Evolutionary conservation across 164 flowering plant species (phyloP).

Genomic region (Buxus sempervirens): DNA sequence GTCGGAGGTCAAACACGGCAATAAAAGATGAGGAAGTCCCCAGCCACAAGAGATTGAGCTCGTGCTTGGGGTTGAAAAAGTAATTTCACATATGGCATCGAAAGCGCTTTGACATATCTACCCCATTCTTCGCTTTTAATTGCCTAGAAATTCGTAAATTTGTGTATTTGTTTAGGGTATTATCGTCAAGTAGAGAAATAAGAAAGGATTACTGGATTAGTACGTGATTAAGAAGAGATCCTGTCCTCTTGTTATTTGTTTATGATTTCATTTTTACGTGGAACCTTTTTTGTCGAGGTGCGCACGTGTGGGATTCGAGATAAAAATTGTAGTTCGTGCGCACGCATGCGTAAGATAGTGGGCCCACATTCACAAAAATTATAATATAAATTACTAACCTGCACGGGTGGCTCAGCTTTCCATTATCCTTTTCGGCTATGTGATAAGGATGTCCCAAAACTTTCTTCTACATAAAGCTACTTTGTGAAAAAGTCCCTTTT

Average conservation of each 20-base stretch:
- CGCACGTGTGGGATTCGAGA: slow-evolving; percentile 48
- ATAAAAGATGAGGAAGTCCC: slow-evolving; percentile 20
- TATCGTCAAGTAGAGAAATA: background rate
- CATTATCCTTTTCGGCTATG: background rate
- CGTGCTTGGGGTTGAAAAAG: no score
- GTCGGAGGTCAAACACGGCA: slow-evolving; percentile 73
- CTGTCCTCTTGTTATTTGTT: background rate
- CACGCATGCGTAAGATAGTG: slow-evolving; percentile 25
- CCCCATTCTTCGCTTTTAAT: background rate
- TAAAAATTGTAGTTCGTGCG: slow-evolving; percentile 25
- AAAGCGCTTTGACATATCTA: no score
- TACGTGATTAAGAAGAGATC: no score
- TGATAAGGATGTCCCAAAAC: slow-evolving; percentile 1
- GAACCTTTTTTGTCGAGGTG: slow-evolving; percentile 17
- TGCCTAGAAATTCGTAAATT: background rate
- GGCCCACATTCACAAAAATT: slow-evolving; percentile 13
- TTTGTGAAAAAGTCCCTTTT: no score
- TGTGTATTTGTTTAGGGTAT: background rate
- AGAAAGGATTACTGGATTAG: no score
- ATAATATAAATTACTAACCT: slow-evolving; percentile 13
- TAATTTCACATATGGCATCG: no score
- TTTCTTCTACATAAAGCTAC: no score
- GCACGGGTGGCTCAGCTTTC: slow-evolving; percentile 28
- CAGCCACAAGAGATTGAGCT: no score
- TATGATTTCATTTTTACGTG: slow-evolving; percentile 7